Evolutionary conservation across 768 basidiomycete genomes (phyloP).

Genomic region (Ephemerocybe angulata): DNA sequence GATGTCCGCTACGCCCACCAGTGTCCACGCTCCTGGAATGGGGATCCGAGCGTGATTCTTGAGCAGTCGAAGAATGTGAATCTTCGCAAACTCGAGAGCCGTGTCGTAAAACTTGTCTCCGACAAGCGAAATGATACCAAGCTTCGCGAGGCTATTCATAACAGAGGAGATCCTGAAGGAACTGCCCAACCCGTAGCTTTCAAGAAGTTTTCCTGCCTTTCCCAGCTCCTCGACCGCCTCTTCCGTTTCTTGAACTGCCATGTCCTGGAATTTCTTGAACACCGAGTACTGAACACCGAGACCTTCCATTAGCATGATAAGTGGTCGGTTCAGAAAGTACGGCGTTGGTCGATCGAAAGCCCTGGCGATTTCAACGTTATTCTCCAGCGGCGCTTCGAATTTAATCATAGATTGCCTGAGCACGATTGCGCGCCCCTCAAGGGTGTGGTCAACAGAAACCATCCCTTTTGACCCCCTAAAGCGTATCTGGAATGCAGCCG

Average conservation of each 20-base stretch:
- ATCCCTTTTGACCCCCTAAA: constrained; percentile 66
- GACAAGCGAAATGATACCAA: constrained; percentile 35
- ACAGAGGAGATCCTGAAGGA: constrained; percentile 55
- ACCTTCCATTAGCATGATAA: constrained; percentile 66
- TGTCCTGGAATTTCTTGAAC: constrained; percentile 52
- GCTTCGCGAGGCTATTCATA: constrained; percentile 45
- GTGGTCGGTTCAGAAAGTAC: constrained; percentile 58
- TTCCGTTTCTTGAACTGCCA: constrained; percentile 45
- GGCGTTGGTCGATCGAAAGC: constrained; percentile 57
- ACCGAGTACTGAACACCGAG: constrained; percentile 53
- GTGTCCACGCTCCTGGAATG: constrained; percentile 56
- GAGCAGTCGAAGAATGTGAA: constrained; percentile 63
- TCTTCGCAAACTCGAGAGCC: constrained; percentile 49
- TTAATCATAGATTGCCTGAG: constrained; percentile 66
- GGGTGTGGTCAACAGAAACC: constrained; percentile 51
- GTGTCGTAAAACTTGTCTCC: constrained; percentile 47
- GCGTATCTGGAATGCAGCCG: constrained; percentile 57
- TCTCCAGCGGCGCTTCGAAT: constrained; percentile 48
- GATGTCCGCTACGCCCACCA: constrained; percentile 72
- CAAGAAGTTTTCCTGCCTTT: constrained; percentile 47
- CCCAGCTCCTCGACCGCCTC: constrained; percentile 39
- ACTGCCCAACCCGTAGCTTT: constrained; percentile 52
- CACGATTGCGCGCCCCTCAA: constrained; percentile 47
- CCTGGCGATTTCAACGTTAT: constrained; percentile 58
- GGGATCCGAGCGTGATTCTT: constrained; percentile 69